Conservation (phyloP, 768 basidiomycete species). For the Kwoniella dendrophila region DNA sequence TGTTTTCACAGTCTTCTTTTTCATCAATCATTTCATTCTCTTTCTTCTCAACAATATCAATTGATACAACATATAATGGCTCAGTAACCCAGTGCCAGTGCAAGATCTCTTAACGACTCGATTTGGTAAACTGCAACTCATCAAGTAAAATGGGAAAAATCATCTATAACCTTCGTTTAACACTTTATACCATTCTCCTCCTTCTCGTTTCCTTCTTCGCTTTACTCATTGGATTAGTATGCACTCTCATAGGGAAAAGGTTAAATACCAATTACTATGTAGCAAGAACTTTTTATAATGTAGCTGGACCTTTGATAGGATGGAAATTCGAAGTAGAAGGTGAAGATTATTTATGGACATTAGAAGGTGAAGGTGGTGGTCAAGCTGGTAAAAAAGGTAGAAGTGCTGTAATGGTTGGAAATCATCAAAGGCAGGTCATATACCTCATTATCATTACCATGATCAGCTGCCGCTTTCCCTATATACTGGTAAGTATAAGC, state of each 20-base stretch:
- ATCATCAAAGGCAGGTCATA: slow-evolving; percentile 70
- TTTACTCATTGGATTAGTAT: slow-evolving; percentile 66
- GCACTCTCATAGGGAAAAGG: slow-evolving; percentile 66
- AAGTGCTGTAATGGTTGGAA: slow-evolving; percentile 76
- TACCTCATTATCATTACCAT: not conserved
- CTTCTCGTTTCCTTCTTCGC: slow-evolving; percentile 73
- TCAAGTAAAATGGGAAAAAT: slow-evolving; percentile 57
- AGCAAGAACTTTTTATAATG: slow-evolving; percentile 75
- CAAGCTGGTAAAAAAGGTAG: slow-evolving; percentile 56
- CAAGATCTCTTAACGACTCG: not conserved
- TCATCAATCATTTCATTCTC: not conserved
- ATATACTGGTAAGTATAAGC: not conserved
- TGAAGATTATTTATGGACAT: slow-evolving; percentile 68
- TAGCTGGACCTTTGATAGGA: slow-evolving; percentile 68
- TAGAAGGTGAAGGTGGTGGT: slow-evolving; percentile 33
- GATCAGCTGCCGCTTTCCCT: not conserved
- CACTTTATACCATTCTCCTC: slow-evolving; percentile 69
- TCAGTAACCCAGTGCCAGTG: not conserved
- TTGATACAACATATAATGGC: slow-evolving; percentile 7
- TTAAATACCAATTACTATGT: slow-evolving; percentile 71
- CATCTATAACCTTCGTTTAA: slow-evolving; percentile 64
- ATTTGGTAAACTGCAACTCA: not conserved
- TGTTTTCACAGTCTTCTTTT: not conserved
- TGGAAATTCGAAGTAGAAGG: slow-evolving; percentile 78
- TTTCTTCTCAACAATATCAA: not conserved